Evolutionary conservation across 2,329 filamentous ascomycete genomes (phyloP).

Genomic region (Fusarium continuum): DNA sequence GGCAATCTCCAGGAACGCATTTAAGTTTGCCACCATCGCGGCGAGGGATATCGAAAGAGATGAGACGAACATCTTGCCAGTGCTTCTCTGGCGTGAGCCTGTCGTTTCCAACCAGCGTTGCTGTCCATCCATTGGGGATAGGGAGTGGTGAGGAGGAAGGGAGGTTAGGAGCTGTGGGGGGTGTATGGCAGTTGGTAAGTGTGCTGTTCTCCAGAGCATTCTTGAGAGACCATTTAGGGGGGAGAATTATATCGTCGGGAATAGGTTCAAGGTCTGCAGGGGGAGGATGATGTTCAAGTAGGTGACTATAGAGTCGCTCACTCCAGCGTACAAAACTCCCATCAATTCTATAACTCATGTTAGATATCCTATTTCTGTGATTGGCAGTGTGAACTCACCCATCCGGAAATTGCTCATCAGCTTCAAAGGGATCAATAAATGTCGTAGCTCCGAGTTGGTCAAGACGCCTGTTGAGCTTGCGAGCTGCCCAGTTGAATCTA

Average conservation of each 20-base stretch:
- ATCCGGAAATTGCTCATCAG: constrained; percentile 92
- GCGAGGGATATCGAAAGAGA: constrained; percentile 66
- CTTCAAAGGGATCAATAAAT: constrained; percentile 82
- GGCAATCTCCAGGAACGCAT: constrained; percentile 77
- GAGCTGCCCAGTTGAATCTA: constrained; percentile 91
- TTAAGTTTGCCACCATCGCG: constrained; percentile 38
- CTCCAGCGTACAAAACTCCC: constrained; percentile 84
- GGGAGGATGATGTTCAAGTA: constrained; percentile 75
- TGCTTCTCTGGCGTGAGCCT: constrained; percentile 79
- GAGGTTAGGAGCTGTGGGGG: constrained; percentile 24
- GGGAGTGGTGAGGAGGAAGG: constrained; percentile 57
- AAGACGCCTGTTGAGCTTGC: constrained; percentile 86
- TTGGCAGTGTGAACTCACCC: constrained; percentile 65
- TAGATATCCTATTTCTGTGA: neutral
- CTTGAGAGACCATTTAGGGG: constrained; percentile 69
- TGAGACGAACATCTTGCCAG: constrained; percentile 92
- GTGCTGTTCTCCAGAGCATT: constrained; percentile 7
- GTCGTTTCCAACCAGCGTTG: constrained; percentile 70
- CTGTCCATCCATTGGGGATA: constrained; percentile 65
- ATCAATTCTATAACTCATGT: constrained; percentile 69
- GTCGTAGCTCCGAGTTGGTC: constrained; percentile 82
- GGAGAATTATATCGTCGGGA: constrained; percentile 75
- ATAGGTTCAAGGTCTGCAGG: constrained; percentile 74
- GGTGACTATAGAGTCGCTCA: constrained; percentile 69
- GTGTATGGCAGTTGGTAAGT: constrained; percentile 17